Percentiles rank a stretch among this genome's conserved stretches.
These are phyloP conservation scores for Cinnamomum chago DNA, from an alignment of 164 flowering plant species.

Conservation along the genomic window DNA sequence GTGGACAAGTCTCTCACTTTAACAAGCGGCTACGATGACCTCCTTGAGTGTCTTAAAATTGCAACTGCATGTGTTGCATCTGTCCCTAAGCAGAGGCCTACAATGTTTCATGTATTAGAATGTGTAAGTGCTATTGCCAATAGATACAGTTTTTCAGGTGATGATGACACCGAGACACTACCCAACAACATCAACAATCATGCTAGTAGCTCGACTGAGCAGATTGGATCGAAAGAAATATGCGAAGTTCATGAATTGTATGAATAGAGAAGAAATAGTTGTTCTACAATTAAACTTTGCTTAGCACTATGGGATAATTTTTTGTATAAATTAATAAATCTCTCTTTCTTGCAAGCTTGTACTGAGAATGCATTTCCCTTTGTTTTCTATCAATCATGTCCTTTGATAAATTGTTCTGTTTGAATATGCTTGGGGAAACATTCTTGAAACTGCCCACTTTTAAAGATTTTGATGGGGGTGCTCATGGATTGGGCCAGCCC, in stretches of 20 bases:
- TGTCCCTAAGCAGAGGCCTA: slow-evolving; percentile 20
- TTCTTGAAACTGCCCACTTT: too few species aligned
- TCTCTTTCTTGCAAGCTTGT: too few species aligned
- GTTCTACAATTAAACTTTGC: too few species aligned
- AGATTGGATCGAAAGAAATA: neutral
- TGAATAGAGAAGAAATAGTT: neutral
- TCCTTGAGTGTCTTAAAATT: slow-evolving; percentile 15
- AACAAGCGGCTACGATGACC: slow-evolving; percentile 10
- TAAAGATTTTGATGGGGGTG: too few species aligned
- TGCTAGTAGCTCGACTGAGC: neutral
- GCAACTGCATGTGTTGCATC: slow-evolving; percentile 18
- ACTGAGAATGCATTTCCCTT: too few species aligned
- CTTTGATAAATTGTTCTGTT: too few species aligned
- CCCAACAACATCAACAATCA: neutral
- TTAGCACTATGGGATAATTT: too few species aligned
- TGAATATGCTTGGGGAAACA: too few species aligned
- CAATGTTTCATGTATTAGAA: slow-evolving; percentile 19
- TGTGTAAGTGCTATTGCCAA: slow-evolving; percentile 18
- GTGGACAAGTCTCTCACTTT: slow-evolving; percentile 17
- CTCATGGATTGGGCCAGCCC: too few species aligned
- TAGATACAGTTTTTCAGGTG: slow-evolving; percentile 11
- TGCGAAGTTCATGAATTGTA: neutral
- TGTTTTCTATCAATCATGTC: too few species aligned
- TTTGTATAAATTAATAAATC: too few species aligned
- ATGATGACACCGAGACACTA: slow-evolving; percentile 13